Conservation (phyloP, 495 filamentous ascomycete genomes). For the Podospora appendiculata region DNA sequence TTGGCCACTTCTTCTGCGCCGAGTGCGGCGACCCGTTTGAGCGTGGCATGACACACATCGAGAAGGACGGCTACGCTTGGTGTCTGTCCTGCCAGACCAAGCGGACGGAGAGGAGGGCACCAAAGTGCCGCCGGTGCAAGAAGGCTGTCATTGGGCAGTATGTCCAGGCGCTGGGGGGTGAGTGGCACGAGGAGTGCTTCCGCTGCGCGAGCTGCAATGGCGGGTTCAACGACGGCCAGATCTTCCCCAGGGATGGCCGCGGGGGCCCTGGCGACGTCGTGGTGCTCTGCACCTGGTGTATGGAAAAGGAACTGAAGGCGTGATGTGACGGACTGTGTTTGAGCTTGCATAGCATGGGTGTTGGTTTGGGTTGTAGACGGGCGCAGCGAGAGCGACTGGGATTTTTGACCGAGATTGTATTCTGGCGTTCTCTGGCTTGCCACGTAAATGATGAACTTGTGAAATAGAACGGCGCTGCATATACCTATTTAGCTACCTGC, state of each 20-base stretch:
- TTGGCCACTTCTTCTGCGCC: slow-evolving; percentile 98
- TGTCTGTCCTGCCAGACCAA: slow-evolving; percentile 90
- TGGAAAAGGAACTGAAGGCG: slow-evolving; percentile 43
- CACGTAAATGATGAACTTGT: neutral
- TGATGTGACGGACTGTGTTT: slow-evolving; percentile 7
- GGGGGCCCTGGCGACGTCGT: slow-evolving; percentile 31
- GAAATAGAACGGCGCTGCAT: neutral
- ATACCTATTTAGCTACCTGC: neutral
- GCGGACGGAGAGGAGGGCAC: slow-evolving; percentile 60
- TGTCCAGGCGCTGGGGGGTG: slow-evolving; percentile 74
- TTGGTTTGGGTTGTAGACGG: too few relatives aligned
- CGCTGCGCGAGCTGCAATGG: slow-evolving; percentile 53
- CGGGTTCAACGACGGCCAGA: slow-evolving; percentile 48
- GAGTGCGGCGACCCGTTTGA: slow-evolving; percentile 97
- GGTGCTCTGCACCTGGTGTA: slow-evolving; percentile 43
- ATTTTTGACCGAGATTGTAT: neutral
- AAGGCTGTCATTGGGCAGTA: slow-evolving; percentile 81
- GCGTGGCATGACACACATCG: slow-evolving; percentile 76
- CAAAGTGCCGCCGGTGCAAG: slow-evolving; percentile 80
- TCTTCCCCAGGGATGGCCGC: slow-evolving; percentile 40
- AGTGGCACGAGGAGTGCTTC: slow-evolving; percentile 95
- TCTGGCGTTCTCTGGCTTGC: neutral
- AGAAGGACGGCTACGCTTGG: slow-evolving; percentile 99
- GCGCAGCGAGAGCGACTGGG: neutral
- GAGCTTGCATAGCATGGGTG: neutral